Evolutionary conservation across 208 protist species (phyloP).

Genomic region (Wallacemonas sp.): DNA sequence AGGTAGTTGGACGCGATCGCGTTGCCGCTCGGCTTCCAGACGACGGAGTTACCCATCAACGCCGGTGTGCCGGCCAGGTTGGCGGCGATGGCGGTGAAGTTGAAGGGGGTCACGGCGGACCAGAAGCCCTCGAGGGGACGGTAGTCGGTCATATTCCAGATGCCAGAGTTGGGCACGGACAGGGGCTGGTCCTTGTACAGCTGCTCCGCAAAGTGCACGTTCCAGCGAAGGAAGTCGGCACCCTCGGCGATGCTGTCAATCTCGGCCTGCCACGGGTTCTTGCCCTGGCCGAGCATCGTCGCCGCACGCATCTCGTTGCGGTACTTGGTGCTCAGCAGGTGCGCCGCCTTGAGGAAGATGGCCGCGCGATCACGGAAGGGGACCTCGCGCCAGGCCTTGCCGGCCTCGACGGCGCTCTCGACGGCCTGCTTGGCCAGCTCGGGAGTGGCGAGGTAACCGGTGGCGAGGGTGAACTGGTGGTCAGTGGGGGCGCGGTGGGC

Average conservation of each 20-base stretch:
- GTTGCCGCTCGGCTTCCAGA: constrained; percentile 96
- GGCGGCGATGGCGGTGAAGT: constrained; percentile 98
- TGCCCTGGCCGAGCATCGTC: constrained; percentile 97
- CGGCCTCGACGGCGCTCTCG: constrained; percentile 77
- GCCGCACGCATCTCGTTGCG: constrained; percentile 87
- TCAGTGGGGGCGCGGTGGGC: constrained; percentile 76
- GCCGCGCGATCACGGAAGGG: constrained; percentile 91
- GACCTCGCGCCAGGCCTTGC: constrained; percentile 71
- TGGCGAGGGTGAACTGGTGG: constrained; percentile 75
- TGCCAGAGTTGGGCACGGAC: constrained; percentile 55
- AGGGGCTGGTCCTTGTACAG: constrained; percentile 91
- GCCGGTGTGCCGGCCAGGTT: constrained; percentile 95
- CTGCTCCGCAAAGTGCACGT: constrained; percentile 94
- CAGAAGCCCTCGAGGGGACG: constrained; percentile 97
- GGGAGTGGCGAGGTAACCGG: constrained; percentile 82
- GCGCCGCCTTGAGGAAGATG: constrained; percentile 94
- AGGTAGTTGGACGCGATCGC: constrained; percentile 94
- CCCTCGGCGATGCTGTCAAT: constrained; percentile 96
- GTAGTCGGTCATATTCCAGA: constrained; percentile 97
- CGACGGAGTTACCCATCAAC: constrained; percentile 96
- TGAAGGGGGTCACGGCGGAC: constrained; percentile 96
- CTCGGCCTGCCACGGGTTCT: constrained; percentile 98
- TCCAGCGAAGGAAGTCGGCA: constrained; percentile 97
- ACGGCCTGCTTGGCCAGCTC: constrained; percentile 91
- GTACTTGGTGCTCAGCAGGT: constrained; percentile 89